These are phyloP conservation scores for Colletotrichum sp. DNA, from an alignment of 2,329 filamentous ascomycete genomes.

Conservation along the genomic window DNA sequence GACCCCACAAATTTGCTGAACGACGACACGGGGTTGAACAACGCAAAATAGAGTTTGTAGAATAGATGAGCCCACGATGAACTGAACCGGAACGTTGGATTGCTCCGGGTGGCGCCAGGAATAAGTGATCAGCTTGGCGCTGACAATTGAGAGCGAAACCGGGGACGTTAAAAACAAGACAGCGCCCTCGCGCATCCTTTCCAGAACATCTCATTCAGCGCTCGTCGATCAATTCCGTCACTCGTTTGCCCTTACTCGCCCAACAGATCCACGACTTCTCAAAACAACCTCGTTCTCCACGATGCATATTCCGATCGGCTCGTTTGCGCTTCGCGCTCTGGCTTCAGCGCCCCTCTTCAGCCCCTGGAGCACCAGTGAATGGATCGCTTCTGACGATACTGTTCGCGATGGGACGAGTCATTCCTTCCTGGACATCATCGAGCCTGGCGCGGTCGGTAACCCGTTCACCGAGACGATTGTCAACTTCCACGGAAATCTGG, in stretches of 20 bases:
- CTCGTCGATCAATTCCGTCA: background rate
- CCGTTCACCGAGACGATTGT: conserved; percentile 35
- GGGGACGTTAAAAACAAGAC: background rate
- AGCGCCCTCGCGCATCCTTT: background rate
- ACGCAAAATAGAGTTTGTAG: background rate
- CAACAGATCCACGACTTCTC: background rate
- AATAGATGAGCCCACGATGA: background rate
- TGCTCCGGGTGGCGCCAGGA: background rate
- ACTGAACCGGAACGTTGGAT: background rate
- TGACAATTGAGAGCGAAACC: background rate
- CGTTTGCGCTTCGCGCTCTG: background rate
- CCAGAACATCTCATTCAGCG: background rate
- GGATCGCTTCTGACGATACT: conserved; percentile 76
- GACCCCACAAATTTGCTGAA: background rate
- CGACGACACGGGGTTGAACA: background rate
- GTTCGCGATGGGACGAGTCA: conserved; percentile 75
- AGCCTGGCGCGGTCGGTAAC: conserved; percentile 25
- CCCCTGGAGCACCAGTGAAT: conserved; percentile 63
- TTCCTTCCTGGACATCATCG: conserved; percentile 48
- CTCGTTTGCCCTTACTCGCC: background rate
- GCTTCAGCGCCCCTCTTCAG: conserved; percentile 37
- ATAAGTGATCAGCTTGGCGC: background rate
- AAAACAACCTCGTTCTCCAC: background rate
- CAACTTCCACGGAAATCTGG: conserved; percentile 72
- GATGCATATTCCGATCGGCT: conserved; percentile 7